Base-by-base conservation (phyloP, 2,329 filamentous ascomycete genomes). In the Aureobasidium sp. region DNA sequence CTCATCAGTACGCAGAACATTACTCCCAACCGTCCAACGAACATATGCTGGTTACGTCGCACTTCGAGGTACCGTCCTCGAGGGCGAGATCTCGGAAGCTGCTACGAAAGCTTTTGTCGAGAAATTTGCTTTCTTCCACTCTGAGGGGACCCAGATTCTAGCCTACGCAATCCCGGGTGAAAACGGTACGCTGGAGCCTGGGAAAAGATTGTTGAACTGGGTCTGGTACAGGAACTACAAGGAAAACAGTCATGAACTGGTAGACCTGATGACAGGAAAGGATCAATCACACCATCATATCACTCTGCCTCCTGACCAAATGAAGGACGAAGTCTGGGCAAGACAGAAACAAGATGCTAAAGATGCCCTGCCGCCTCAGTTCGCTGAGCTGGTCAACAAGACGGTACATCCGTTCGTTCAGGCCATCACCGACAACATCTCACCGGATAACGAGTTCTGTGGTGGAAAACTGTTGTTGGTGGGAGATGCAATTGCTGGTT, bases 181-280 rank as follows among this genome's bases (percentile, higher is more conserved):
- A 15, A 66, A 74, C 29, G 77, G 77, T 2, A 70, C 68, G 1
- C 68, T 76, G 5, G 67, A 69, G 33, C 66, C 69, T 0, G 75
- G 74, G 4, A 65, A 75, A 25, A 72, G 76, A 11, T 71, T 77
- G 3, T 69, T 79, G 63, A 80, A 79, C 61, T 79, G 73, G 63
- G 74, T 80, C 1, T 79, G 76, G 71, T 81, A 80, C 67, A 72
- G 68, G 57, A 77, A 78, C 63, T 70, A 75, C 27, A 63, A 68
- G 0, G 71, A 76, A n/a, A 69, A 66, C 7, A 74, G 74, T 0
- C 40, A 67, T 2, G 75, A 75, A 21, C 70, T 77, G 25, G 65
- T 67, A 9, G 72, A 74, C 1, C 64, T 78, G 8, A 75, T 80
- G 70, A 80, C 77, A 2, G 77, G 79, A 61, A 62, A 68, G 3